Conservation (phyloP, 371 early-diverging fungal species). For the Rhizopus delemar region DNA sequence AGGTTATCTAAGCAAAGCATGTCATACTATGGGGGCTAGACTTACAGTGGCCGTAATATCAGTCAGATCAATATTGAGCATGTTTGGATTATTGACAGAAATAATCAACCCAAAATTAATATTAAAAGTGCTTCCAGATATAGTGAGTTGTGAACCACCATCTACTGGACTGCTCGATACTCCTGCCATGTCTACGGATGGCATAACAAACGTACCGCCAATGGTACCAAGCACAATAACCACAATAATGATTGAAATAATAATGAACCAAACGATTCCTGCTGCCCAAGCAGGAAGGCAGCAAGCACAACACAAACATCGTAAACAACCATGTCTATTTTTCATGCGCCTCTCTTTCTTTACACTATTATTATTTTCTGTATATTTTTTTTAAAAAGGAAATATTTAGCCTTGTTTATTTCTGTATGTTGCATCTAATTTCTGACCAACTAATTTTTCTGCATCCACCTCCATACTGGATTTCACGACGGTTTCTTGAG, state of each 20-base stretch:
- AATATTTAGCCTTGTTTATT: no score
- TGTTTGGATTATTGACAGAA: slow-evolving; percentile 43
- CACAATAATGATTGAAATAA: slow-evolving; percentile 40
- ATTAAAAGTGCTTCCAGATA: slow-evolving; percentile 25
- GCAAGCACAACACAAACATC: slow-evolving; percentile 48
- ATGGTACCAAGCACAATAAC: slow-evolving; percentile 39
- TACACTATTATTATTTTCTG: no score
- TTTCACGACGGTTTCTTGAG: no score
- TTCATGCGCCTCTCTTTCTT: slow-evolving; percentile 28
- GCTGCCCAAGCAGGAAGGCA: slow-evolving; percentile 48
- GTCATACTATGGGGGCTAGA: no score
- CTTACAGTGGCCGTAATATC: slow-evolving; percentile 39
- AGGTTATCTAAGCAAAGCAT: no score
- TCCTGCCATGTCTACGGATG: slow-evolving; percentile 35
- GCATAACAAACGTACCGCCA: slow-evolving; percentile 42
- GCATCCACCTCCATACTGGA: no score
- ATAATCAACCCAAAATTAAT: slow-evolving; percentile 44
- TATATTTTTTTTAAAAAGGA: no score
- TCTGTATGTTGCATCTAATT: no score
- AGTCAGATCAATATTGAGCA: slow-evolving; percentile 33
- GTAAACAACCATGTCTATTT: slow-evolving; percentile 33
- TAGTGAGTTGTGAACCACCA: slow-evolving; percentile 31
- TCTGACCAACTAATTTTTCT: no score
- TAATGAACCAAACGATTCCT: slow-evolving; percentile 40
- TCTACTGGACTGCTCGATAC: slow-evolving; percentile 23